These are phyloP conservation scores for Trichoderma asperelloides DNA, from an alignment of 495 filamentous ascomycete species.

Conservation along the genomic window DNA sequence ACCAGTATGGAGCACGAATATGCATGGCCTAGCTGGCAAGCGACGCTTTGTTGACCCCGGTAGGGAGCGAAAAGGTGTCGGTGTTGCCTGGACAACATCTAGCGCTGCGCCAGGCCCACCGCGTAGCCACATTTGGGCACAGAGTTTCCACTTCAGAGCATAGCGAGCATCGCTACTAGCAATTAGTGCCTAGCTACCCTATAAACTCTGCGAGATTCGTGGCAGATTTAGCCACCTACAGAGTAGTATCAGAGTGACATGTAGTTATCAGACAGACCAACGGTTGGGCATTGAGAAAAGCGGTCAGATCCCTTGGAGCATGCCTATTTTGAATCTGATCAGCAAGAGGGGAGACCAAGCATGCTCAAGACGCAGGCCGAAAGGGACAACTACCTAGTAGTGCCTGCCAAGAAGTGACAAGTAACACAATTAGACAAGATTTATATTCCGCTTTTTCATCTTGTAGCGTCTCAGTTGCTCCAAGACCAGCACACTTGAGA, in stretches of 20 bases:
- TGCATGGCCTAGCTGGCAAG: background rate
- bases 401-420: background rate
- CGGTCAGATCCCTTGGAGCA: background rate
- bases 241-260: background rate
- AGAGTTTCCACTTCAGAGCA: background rate
- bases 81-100: background rate
- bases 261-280: background rate
- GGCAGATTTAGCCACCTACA: background rate
- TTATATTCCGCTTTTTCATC: background rate
- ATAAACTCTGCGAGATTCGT: background rate
- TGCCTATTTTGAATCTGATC: background rate
- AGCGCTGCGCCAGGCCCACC: background rate
- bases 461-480: background rate
- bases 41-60: conserved; percentile 1
- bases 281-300: background rate
- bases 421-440: background rate
- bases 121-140: background rate
- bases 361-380: no score
- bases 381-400: no score
- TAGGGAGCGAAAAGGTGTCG: background rate
- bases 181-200: background rate
- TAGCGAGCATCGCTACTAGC: no score
- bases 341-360: background rate
- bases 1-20: background rate
- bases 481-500: background rate